Base-by-base conservation (phyloP, 2,329 filamentous ascomycete species). In the Tolypocladium tundrense region DNA sequence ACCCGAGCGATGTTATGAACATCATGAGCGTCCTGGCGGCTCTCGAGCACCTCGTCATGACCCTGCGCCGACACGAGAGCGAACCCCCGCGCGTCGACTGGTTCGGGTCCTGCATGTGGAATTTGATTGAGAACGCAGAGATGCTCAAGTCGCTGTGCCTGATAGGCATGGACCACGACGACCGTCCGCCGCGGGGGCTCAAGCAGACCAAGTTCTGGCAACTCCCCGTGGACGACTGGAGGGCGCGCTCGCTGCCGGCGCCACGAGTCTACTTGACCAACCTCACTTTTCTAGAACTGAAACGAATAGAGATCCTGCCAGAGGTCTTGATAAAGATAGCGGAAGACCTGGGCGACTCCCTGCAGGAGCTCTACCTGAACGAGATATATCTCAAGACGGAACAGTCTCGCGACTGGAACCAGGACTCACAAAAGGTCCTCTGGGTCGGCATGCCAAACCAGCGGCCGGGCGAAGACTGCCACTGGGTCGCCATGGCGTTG, bases 1-100 rank as follows among this genome's bases (percentile, higher is more conserved):
- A 81, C 60, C 79, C 77, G 1, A 75, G 73, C 55, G 79, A 82
- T 61, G 70, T 81, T 16, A 68, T 68, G 62, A 81, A 82, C 61
- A 75, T 79, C 48, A 76, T 79, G 60, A 66, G 60, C 40, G 69
- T 74, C 1, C 70, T 81, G 24, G 62, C 66, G 33, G 65, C 68
- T 1, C 64, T 83, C 19, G 70, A 76, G 62, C 72, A 78, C 55
- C 68, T 82, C 21, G 70, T 79, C 41, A 61, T 82, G 54, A 76
- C 75, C 2, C 63, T 80, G 40, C 77, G 77, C 56, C 71, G 76
- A 58, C 73, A 78, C 59, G 76, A 77, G 63, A 67, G 65, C 54
- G 69, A 71, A 1, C 67, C 68, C 0, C 60, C 63, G 10, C 68
- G 69, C 10, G 69, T 70, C n/a, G 64, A 65, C 19, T 62, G 72